These are phyloP conservation scores for Penicillium cinerascens DNA, from an alignment of 495 filamentous ascomycete genomes.

Conservation along the genomic window DNA sequence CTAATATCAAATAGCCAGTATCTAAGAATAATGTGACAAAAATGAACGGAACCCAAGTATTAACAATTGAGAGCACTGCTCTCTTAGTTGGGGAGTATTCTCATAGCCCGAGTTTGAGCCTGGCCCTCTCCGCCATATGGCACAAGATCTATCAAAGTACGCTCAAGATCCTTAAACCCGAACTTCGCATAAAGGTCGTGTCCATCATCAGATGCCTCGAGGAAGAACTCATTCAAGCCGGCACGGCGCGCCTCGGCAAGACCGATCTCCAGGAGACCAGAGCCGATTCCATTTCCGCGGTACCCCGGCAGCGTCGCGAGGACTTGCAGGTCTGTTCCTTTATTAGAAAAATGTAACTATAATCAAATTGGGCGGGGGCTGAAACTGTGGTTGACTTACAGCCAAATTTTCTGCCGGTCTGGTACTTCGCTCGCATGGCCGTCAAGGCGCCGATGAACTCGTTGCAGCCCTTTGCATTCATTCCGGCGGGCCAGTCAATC, in stretches of 20 bases:
- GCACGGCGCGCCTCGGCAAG: neutral
- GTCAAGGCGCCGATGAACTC: neutral
- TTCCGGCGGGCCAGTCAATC: conserved; percentile 3
- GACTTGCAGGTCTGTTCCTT: conserved; percentile 3
- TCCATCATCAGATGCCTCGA: conserved; percentile 9
- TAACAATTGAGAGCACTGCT: no score
- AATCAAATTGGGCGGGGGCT: no score
- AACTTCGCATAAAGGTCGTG: conserved; percentile 10
- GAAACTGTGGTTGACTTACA: conserved; percentile 3
- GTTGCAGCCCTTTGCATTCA: conserved; percentile 1
- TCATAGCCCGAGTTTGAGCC: conserved; percentile 2
- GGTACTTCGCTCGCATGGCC: conserved; percentile 3
- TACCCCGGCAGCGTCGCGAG: conserved; percentile 9
- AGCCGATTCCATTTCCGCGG: conserved; percentile 9
- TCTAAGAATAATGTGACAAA: neutral
- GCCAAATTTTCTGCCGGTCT: conserved; percentile 7
- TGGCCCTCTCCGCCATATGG: conserved; percentile 6
- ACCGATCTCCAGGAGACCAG: conserved; percentile 1
- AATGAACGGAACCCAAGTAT: neutral
- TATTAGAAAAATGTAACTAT: no score
- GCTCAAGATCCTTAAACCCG: conserved; percentile 13
- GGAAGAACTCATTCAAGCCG: conserved; percentile 7
- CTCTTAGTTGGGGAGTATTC: conserved; percentile 1
- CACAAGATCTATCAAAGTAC: neutral
- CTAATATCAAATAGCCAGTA: neutral